Base-by-base conservation (phyloP, 305 asterid genomes). In the Solanum hybrid region DNA sequence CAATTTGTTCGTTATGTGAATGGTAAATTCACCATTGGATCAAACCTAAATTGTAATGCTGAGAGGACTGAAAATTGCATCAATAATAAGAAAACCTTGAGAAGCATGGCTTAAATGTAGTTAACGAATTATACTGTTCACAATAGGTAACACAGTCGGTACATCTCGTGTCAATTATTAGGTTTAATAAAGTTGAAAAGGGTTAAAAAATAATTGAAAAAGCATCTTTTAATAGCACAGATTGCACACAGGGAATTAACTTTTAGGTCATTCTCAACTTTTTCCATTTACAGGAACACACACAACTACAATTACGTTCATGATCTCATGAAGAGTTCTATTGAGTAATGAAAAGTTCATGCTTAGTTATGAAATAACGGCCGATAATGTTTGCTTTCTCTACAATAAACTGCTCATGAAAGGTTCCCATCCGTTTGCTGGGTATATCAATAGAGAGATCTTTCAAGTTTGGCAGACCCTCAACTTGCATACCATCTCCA, bases 401-500 rank as follows among this genome's bases (percentile, higher is more conserved):
- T 72, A 96, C 90, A 86, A 93, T 92, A 89, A 97, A 94, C 91
- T 97, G 99, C 91, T 96, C 99, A 86, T 94, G 95, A 91, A 97
- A 97, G 72, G 95, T 94, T 31, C 99, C 99, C 97, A 94, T 93
- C 4, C 98, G 94, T 91, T 93, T 96, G 94, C 95, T 93, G 16
- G 97, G 91, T 91, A 95, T 86, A 91, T 97, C 98, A 14, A 96
- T 91, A 36, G 97, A 93, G 86, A 96, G 92, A 92, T 97, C 99
- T 89, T 94, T 93, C 71, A 95, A 93, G 85, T 93, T 94, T 1
- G 98, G 99, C 91, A 95, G 46, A 46, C 99, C 99, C 93, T 97
- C 99, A 35, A 95, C 99, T 89, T 97, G 97, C 73, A 96, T 92
- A 16, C 99, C 99, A 22, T 96, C 99, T 87, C 99, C 99, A 91